Evolutionary conservation across 2,329 filamentous ascomycete genomes (phyloP).

Genomic region (Ceratocystiopsis sp.): DNA sequence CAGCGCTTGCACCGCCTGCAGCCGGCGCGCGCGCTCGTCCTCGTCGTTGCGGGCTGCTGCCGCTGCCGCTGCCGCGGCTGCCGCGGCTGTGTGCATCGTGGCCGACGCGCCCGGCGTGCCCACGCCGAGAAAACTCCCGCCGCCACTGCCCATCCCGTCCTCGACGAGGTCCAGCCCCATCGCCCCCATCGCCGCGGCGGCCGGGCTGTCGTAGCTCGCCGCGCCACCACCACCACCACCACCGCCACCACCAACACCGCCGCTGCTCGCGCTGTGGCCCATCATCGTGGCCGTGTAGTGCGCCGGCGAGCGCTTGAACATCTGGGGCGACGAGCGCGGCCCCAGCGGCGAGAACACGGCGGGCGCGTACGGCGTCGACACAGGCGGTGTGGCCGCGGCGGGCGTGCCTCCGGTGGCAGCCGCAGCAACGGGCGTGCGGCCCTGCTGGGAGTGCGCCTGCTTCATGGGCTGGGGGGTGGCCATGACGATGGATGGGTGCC

Average conservation of each 20-base stretch:
- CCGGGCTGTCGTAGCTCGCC: constrained; percentile 9
- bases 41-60: constrained; percentile 21
- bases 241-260: constrained; percentile 1
- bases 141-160: too few species aligned
- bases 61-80: too few species aligned
- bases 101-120: constrained; percentile 26
- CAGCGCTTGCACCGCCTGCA: constrained; percentile 32
- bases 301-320: constrained; percentile 46
- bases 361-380: constrained; percentile 42
- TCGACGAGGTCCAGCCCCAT: constrained; percentile 40
- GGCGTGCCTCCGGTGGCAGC: too few species aligned
- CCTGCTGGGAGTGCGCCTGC: constrained; percentile 31
- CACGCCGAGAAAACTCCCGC: constrained; percentile 32
- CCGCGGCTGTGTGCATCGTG: too few species aligned
- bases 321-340: constrained; percentile 43
- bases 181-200: constrained; percentile 43
- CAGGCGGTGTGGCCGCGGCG: constrained; percentile 43
- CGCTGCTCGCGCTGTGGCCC: constrained; percentile 21
- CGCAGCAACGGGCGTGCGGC: too few species aligned
- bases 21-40: constrained; percentile 36
- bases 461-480: constrained; percentile 34
- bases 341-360: constrained; percentile 43
- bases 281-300: constrained; percentile 30
- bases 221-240: not conserved
- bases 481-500: too few species aligned